phyloP scores from a whole-genome alignment of 192 early-diverging fungal genomes.

The Ambispora gerdemannii region DNA sequence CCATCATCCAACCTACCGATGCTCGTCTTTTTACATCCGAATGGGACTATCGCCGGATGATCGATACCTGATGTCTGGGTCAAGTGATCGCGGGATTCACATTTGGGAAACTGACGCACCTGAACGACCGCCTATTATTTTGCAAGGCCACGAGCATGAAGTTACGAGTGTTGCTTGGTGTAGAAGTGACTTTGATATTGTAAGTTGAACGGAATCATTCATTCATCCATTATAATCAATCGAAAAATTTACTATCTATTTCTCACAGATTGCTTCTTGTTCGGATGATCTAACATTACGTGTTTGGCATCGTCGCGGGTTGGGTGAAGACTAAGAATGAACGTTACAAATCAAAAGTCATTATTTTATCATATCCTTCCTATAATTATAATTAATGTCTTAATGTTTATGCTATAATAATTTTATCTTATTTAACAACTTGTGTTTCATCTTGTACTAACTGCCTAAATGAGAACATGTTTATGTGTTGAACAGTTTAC shows the following conservation, averaged over 20 bases:
- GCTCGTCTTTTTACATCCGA: slow-evolving; percentile 63
- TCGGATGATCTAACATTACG: slow-evolving; percentile 68
- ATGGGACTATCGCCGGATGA: slow-evolving; percentile 67
- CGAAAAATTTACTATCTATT: slow-evolving; percentile 22
- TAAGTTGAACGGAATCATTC: slow-evolving; percentile 28
- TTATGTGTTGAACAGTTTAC: too few species aligned
- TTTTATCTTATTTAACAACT: too few species aligned
- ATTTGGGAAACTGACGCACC: slow-evolving; percentile 63
- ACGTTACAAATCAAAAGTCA: too few species aligned
- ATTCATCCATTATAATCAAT: background rate
- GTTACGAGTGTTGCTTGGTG: slow-evolving; percentile 73
- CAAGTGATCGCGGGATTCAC: slow-evolving; percentile 54
- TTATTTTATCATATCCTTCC: too few species aligned
- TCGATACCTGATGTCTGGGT: slow-evolving; percentile 64
- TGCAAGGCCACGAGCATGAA: slow-evolving; percentile 61
- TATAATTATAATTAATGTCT: too few species aligned
- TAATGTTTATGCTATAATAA: too few species aligned
- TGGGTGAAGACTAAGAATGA: background rate
- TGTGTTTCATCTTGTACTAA: too few species aligned
- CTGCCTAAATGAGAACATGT: too few species aligned
- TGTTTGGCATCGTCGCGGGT: slow-evolving; percentile 51
- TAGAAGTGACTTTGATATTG: slow-evolving; percentile 44
- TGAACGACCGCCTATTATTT: slow-evolving; percentile 40
- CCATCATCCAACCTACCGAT: slow-evolving; percentile 47
- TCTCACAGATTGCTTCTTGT: slow-evolving; percentile 64